These are phyloP conservation scores for Arthrobotrys sinensis DNA, from an alignment of 2,329 filamentous ascomycete genomes.

Conservation along the genomic window DNA sequence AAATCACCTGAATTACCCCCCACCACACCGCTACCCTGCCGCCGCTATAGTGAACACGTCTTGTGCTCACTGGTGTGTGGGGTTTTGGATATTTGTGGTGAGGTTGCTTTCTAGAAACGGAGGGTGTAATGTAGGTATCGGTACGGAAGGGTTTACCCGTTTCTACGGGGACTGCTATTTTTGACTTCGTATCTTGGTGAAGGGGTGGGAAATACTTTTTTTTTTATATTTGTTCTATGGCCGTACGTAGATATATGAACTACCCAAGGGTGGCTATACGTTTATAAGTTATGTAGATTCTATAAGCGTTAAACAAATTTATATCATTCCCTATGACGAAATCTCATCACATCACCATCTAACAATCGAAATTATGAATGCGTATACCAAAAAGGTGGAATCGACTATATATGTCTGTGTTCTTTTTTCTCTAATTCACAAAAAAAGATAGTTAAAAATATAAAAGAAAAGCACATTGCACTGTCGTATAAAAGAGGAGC, in stretches of 20 bases:
- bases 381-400: constrained; percentile 16
- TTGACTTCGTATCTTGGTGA: constrained; percentile 54
- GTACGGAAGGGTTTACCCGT: constrained; percentile 25
- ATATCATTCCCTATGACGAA: too few species aligned
- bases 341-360: too few species aligned
- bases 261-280: too few species aligned
- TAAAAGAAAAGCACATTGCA: not conserved
- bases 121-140: constrained; percentile 56
- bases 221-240: constrained; percentile 11
- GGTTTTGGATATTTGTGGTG: constrained; percentile 11
- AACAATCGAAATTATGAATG: too few species aligned
- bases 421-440: not conserved
- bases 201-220: constrained; percentile 44
- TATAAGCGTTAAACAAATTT: too few species aligned
- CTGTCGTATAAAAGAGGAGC: not conserved
- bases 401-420: not conserved
- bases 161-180: not conserved
- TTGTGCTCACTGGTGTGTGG: constrained; percentile 36
- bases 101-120: constrained; percentile 19
- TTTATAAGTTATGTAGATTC: too few species aligned
- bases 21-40: not conserved
- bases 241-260: not conserved
- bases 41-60: constrained; percentile 24
- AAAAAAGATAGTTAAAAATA: not conserved
- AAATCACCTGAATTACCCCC: constrained; percentile 32